phyloP scores from a whole-genome alignment of 176 grass and related monocot genomes.

The Cymbopogon citratus region DNA sequence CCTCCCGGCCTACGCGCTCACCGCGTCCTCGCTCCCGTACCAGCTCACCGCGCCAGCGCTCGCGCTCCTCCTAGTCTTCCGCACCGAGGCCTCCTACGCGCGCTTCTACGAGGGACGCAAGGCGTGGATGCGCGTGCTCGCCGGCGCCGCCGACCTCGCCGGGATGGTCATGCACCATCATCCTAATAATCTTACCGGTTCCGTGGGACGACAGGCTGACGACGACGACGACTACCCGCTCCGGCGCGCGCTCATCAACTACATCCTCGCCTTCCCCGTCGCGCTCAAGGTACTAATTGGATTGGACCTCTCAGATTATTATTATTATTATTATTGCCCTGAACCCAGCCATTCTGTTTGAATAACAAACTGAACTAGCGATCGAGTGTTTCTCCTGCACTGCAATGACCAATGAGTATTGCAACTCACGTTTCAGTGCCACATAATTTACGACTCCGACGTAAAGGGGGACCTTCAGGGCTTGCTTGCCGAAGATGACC shows the following conservation, averaged over 20 bases:
- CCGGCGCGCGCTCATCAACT: constrained; percentile 49
- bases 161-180: constrained; percentile 44
- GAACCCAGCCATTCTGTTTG: no score
- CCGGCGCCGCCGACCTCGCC: constrained; percentile 55
- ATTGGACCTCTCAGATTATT: background rate
- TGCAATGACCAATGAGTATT: background rate
- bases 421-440: constrained; percentile 55
- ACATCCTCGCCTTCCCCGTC: constrained; percentile 83
- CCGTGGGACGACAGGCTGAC: no score
- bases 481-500: constrained; percentile 71
- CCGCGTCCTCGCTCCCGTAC: constrained; percentile 66
- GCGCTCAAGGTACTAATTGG: constrained; percentile 66
- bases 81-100: constrained; percentile 93
- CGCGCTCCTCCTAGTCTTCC: constrained; percentile 87
- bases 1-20: constrained; percentile 47
- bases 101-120: constrained; percentile 79
- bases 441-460: constrained; percentile 69
- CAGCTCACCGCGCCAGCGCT: constrained; percentile 84
- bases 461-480: constrained; percentile 56
- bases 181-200: background rate
- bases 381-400: no score
- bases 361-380: no score
- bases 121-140: constrained; percentile 74
- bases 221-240: background rate
- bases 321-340: no score